Evolutionary conservation across 768 basidiomycete genomes (phyloP).

Genomic region (Termitomyces sp.): DNA sequence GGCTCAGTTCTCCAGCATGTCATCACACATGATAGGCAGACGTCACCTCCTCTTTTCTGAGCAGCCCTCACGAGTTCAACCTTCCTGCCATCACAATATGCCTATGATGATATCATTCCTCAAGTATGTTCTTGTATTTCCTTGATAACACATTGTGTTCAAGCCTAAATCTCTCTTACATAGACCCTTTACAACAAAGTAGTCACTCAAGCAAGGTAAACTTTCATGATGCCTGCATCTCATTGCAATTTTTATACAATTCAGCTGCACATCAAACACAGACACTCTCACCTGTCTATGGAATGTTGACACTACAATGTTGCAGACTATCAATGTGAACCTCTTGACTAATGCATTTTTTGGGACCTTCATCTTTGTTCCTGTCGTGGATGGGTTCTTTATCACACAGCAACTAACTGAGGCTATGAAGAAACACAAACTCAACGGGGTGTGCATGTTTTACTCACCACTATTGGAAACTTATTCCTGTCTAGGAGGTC

Average conservation of each 20-base stretch:
- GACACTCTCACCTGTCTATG: conserved; percentile 41
- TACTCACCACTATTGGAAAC: background rate
- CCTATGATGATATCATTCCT: conserved; percentile 34
- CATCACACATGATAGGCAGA: conserved; percentile 42
- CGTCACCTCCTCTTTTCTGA: conserved; percentile 40
- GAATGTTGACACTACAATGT: conserved; percentile 20
- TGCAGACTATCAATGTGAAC: conserved; percentile 31
- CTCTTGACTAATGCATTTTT: conserved; percentile 30
- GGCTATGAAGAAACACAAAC: conserved; percentile 29
- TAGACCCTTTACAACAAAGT: conserved; percentile 12
- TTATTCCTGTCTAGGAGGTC: conserved; percentile 19
- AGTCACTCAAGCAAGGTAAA: conserved; percentile 9
- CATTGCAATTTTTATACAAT: background rate
- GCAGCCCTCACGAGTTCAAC: conserved; percentile 42
- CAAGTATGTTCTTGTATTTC: conserved; percentile 2
- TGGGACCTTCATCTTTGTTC: conserved; percentile 36
- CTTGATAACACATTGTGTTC: background rate
- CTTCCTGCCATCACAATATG: conserved; percentile 43
- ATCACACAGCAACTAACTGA: conserved; percentile 39
- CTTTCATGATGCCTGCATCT: background rate
- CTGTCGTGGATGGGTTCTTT: conserved; percentile 46
- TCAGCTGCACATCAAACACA: conserved; percentile 29
- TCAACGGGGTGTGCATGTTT: conserved; percentile 39
- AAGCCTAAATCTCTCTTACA: too few species aligned
- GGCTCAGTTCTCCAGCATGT: conserved; percentile 50